Evolutionary conservation across 805 yeast species (phyloP), one percentile per base, ranked within the genome.

Genomic region (Lipomyces sp.): DNA sequence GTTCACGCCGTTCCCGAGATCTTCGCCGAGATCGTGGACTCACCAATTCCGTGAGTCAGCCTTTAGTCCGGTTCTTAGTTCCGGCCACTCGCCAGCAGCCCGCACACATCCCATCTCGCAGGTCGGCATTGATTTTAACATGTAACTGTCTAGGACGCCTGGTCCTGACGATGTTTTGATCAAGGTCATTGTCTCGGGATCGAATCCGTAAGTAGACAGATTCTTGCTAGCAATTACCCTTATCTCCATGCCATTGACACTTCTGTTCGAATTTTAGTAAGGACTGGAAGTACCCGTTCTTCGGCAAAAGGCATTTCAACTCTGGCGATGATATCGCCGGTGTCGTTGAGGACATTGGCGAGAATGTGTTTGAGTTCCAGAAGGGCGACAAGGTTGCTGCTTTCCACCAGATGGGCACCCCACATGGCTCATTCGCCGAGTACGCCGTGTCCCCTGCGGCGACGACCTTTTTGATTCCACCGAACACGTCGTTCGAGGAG

Each of bases 241-340:
- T 10, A 26, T 11, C 6, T 21, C 18, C 22, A 37, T n/a, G n/a
- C n/a, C n/a, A n/a, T n/a, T n/a, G n/a, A n/a, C n/a, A n/a, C n/a
- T n/a, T n/a, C n/a, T n/a, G n/a, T n/a, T n/a, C n/a, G n/a, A n/a
- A n/a, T n/a, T n/a, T n/a, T n/a, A n/a, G 39, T 8, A 48, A 48
- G 44, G 52, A 48, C 43, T 48, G 52, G 52, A 48, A 48, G 39
- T 43, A 28, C 19, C 52, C 52, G 10, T 2, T 43, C 21, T 42
- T 18, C 23, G 18, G n/a, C 33, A 33, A 36, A n/a, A 31, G 34
- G 21, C 33, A 39, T 5, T 37, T 33, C 39, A 48, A 48, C 34
- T 48, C 52, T 18, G 52, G 52, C 33, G 52, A 48, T 23, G 52
- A 48, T 26, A 48, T 48, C 22, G 52, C 48, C 24, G 52, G 52